Evolutionary conservation across 2,329 filamentous ascomycete species (phyloP).

Genomic region (Elsinoe perseae): DNA sequence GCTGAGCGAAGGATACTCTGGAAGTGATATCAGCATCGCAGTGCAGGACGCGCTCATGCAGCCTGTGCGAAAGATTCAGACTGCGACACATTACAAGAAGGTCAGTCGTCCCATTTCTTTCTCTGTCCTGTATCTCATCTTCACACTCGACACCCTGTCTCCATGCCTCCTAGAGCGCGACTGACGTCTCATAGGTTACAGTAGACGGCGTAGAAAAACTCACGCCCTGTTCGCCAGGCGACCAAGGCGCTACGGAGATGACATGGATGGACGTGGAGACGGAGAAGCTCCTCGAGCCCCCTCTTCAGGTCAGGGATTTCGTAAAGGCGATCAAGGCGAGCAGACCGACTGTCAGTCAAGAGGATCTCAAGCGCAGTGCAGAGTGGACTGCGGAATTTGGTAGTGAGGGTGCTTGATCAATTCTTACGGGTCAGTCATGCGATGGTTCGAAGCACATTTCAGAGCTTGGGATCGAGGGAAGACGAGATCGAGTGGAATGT

Average conservation of each 20-base stretch:
- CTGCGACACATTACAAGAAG: slow-evolving; percentile 94
- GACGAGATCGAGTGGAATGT: not conserved
- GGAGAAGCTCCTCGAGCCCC: slow-evolving; percentile 76
- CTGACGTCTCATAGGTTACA: slow-evolving; percentile 49
- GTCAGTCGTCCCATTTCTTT: slow-evolving; percentile 39
- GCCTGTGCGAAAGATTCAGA: slow-evolving; percentile 91
- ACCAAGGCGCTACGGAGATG: slow-evolving; percentile 81
- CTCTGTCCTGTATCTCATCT: not conserved
- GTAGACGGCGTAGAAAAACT: slow-evolving; percentile 59
- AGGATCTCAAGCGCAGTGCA: slow-evolving; percentile 73
- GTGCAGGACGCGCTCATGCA: slow-evolving; percentile 98
- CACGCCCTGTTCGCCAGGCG: slow-evolving; percentile 91
- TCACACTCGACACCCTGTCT: not conserved
- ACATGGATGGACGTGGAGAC: slow-evolving; percentile 81
- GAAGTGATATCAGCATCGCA: slow-evolving; percentile 89
- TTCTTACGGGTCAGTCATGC: too few relatives aligned
- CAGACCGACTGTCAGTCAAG: slow-evolving; percentile 79
- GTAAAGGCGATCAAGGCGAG: slow-evolving; percentile 82
- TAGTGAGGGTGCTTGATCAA: slow-evolving; percentile 66
- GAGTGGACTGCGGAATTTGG: slow-evolving; percentile 97
- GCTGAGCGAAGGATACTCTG: slow-evolving; percentile 87
- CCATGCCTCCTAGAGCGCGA: not conserved
- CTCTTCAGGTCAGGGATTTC: slow-evolving; percentile 84
- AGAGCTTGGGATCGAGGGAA: not conserved
- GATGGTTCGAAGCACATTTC: not conserved